A percentile compares a stretch with the other conserved stretches of the same genome.
Evolutionary conservation across 2,329 filamentous ascomycete species (phyloP).

Genomic region (Corinectria fuckeliana): DNA sequence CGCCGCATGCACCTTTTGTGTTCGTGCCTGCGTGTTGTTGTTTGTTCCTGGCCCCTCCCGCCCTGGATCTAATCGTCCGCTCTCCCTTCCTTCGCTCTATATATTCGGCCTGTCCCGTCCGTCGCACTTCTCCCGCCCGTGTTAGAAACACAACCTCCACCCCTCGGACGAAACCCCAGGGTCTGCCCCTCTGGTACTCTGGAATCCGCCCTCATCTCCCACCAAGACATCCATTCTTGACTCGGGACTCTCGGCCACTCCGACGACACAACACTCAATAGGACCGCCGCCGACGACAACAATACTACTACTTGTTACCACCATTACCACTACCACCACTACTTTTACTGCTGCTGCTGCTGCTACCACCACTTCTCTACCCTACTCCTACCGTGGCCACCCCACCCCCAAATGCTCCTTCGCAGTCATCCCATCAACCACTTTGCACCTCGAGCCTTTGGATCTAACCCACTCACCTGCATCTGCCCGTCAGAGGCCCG

Average conservation of each 20-base stretch:
- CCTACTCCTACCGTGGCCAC: conserved; percentile 7
- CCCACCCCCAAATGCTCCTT: conserved; percentile 29
- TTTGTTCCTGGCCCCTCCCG: conserved; percentile 31
- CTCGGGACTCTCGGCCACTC: conserved; percentile 25
- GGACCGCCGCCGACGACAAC: conserved; percentile 7
- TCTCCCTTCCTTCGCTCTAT: conserved; percentile 21
- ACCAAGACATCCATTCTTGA: conserved; percentile 37
- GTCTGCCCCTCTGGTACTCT: conserved; percentile 32
- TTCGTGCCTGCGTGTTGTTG: conserved; percentile 14
- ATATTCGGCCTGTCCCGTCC: conserved; percentile 37
- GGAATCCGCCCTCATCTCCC: conserved; percentile 37
- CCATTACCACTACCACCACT: too few relatives aligned
- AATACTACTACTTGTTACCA: background rate
- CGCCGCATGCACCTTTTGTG: background rate
- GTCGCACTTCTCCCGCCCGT: conserved; percentile 31
- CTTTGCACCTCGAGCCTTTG: conserved; percentile 16
- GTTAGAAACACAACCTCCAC: conserved; percentile 30
- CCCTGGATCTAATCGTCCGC: conserved; percentile 11
- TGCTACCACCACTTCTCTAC: too few relatives aligned
- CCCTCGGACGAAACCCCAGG: conserved; percentile 26
- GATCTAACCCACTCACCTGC: conserved; percentile 27
- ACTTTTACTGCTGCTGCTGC: conserved; percentile 2
- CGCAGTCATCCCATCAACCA: conserved; percentile 20
- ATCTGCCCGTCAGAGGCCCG: conserved; percentile 36
- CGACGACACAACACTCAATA: conserved; percentile 17